Base-by-base conservation (phyloP, 139 green algal species). In the Diplosphaera chodatii region DNA sequence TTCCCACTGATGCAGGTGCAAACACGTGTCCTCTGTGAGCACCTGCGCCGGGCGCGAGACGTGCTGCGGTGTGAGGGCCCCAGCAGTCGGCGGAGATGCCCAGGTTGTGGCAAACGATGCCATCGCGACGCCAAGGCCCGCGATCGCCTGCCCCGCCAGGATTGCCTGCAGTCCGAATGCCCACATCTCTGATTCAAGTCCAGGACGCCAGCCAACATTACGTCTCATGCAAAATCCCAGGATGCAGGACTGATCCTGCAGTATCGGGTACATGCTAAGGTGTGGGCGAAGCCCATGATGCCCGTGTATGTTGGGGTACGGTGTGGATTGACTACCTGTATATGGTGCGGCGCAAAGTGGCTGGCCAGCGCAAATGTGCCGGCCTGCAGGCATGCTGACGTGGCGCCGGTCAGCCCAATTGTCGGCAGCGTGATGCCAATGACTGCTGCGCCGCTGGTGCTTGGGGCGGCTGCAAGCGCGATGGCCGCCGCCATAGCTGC, bases 321-420 rank as follows among this genome's bases (percentile, higher is more conserved):
- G n/a, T n/a, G n/a, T n/a, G n/a, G n/a, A 20, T 15, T 30, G 32
- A 68, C 3, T 33, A 75, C 74, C 74, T 82, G 77, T 10, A 78
- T 76, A 67, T 80, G 75, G 3, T 75, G 72, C 10, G 78, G 78
- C n/a, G 74, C 70, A 62, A 77, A 78, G 68, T 75, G 31, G 41
- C 68, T 69, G 30, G 78, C 78, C 28, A 84, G 64, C 28, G 72
- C 78, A n/a, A 81, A 78, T 25, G 78, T 28, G 32, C 78, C 78
- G 13, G 64, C 78, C 63, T 76, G 68, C 37, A 81, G 66, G 62
- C 66, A 70, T 15, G 59, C 67, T 22, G 40, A 65, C 6, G 40
- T 72, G 27, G 20, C 40, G n/a, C 67, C 67, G 32, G 62, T 64
- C 1, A 72, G 40, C 5, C 20, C 67, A 3, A 41, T n/a, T n/a